Evolutionary conservation across 768 basidiomycete genomes (phyloP), one percentile per base, ranked within the genome.

Genomic region (Obba rivulosa): DNA sequence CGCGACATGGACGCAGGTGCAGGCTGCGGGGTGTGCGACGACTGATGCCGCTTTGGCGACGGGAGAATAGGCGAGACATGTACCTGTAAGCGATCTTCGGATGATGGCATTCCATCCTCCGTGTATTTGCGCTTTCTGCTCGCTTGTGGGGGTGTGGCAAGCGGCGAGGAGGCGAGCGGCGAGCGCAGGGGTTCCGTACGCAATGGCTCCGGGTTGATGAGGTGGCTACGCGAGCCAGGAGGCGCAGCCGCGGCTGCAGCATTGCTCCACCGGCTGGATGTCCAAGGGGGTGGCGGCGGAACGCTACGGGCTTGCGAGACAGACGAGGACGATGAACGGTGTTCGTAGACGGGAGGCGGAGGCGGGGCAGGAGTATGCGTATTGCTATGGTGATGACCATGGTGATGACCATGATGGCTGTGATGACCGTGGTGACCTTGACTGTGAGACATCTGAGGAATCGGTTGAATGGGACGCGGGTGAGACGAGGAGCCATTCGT

Each of bases 271-370:
- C 64, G 52, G 52, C 51, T 62, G 44, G 48, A 49, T 16, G 66
- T 60, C 68, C 68, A 69, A 2, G 69, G 69, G 13, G 67, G 69
- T 7, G 70, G 63, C 0, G 70, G 68, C 2, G 73, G 73, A 46
- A 63, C 40, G 13, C 13, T 31, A 13, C 28, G 28, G 7, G 5
- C 7, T 13, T 31, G 28, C 23, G 58, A 56, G n/a, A 42, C 42
- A 0, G 52, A 46, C 10, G 54, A 37, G 4, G 21, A 45, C 4
- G 48, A 41, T 3, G 52, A 38, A 35, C 46, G 53, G 18, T 34
- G 46, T 3, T 52, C 36, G 17, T 55, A 28, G 20, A 40, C 18
- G 4, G 48, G 36, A 10, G 67, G 67, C 3, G 73, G 64, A 9
- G 69, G 61, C 17, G 66, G 56, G 7, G 66, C 64, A 17, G 65